Percentiles rank a stretch among this genome's conserved stretches.
These are phyloP conservation scores for Backusella psychrophila DNA, from an alignment of 192 early-diverging fungal genomes.

Conservation along the genomic window DNA sequence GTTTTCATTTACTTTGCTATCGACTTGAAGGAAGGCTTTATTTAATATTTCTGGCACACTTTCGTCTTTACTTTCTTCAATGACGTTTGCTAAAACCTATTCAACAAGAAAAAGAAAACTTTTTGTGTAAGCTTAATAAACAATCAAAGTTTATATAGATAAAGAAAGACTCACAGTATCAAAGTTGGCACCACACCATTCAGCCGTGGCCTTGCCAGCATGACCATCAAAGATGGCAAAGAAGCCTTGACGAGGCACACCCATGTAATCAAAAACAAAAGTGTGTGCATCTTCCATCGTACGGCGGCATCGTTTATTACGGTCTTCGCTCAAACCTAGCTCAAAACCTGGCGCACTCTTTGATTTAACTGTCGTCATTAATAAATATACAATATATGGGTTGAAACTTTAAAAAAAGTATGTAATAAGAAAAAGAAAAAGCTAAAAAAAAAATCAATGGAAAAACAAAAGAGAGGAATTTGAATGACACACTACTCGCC, in stretches of 20 bases:
- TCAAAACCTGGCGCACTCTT: conserved; percentile 42
- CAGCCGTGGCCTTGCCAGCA: conserved; percentile 91
- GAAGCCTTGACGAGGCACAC: conserved; percentile 76
- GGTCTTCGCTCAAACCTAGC: conserved; percentile 78
- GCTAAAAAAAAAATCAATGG: not conserved
- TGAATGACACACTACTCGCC: not conserved
- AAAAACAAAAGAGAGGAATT: not conserved
- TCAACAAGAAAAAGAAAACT: not conserved
- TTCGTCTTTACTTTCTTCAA: conserved; percentile 48
- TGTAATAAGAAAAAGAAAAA: conserved; percentile 10
- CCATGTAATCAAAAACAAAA: conserved; percentile 80
- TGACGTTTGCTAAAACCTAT: conserved; percentile 67
- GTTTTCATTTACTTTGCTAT: conserved; percentile 74
- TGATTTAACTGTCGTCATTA: not conserved
- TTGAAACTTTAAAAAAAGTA: not conserved
- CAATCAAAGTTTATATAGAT: not conserved
- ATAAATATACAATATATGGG: not conserved
- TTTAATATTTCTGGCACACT: conserved; percentile 83
- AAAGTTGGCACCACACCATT: conserved; percentile 92
- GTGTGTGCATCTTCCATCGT: conserved; percentile 99
- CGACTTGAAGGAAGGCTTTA: conserved; percentile 77
- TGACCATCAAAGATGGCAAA: conserved; percentile 99
- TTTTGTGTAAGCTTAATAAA: not conserved
- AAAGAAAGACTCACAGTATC: conserved; percentile 58
- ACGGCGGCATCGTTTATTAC: conserved; percentile 87